Evolutionary conservation across 441 rosid genomes (phyloP).

Genomic region (Biscutella laevigata): DNA sequence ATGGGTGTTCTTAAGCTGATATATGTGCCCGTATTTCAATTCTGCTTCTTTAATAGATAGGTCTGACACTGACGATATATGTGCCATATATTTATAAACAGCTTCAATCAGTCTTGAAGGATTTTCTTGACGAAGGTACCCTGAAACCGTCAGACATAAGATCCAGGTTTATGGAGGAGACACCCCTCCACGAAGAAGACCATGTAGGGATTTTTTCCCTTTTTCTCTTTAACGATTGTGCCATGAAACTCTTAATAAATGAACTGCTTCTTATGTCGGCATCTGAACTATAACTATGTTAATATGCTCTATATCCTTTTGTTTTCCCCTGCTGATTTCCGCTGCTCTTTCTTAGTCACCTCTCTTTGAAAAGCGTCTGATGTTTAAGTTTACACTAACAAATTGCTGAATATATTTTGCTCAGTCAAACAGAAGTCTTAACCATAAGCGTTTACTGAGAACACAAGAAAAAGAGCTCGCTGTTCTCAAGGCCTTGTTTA

Average conservation of each 20-base stretch:
- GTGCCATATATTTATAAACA: conserved; percentile 23
- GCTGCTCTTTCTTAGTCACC: neutral
- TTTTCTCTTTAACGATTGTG: neutral
- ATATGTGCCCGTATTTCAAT: neutral
- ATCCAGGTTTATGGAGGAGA: conserved; percentile 33
- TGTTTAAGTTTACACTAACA: conserved; percentile 3
- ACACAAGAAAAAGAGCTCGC: conserved; percentile 70
- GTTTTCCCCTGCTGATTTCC: neutral
- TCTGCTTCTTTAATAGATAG: neutral
- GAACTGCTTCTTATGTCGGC: neutral
- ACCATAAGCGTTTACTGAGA: conserved; percentile 42
- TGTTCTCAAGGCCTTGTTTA: conserved; percentile 56
- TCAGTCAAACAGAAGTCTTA: conserved; percentile 43
- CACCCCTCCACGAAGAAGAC: conserved; percentile 28
- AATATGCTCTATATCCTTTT: too few relatives aligned
- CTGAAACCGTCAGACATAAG: conserved; percentile 23
- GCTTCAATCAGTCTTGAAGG: conserved; percentile 38
- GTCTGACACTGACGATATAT: neutral
- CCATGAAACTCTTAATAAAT: neutral
- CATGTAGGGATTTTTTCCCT: conserved; percentile 27
- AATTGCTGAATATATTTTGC: neutral
- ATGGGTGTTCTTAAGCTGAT: neutral
- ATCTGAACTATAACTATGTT: neutral
- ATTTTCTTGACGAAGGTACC: conserved; percentile 28
- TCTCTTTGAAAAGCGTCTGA: neutral